Evolutionary conservation across 208 protist genomes (phyloP).

Genomic region (Lotmaria passim): DNA sequence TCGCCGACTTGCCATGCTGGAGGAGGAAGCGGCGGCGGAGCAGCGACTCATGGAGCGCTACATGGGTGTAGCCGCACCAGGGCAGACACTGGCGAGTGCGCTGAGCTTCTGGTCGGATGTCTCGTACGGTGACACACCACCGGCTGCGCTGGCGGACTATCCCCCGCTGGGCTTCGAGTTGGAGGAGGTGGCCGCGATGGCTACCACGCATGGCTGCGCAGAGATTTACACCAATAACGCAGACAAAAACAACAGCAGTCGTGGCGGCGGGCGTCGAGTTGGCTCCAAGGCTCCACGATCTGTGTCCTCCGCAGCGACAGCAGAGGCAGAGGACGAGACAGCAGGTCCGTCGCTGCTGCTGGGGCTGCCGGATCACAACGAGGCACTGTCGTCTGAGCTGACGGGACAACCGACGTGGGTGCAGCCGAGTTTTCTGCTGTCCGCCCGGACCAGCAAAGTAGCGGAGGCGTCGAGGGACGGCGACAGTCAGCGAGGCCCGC

Average conservation of each 20-base stretch:
- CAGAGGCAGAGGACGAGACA: not conserved
- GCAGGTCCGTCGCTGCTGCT: not conserved
- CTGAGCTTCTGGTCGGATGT: constrained; percentile 71
- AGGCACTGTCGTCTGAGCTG: not conserved
- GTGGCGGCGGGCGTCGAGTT: constrained; percentile 3
- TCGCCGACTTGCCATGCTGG: constrained; percentile 41
- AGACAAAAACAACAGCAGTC: too few relatives aligned
- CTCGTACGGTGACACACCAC: constrained; percentile 29
- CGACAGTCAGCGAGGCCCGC: not conserved
- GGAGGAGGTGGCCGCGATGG: not conserved
- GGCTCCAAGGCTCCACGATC: constrained; percentile 2
- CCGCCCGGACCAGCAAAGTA: not conserved
- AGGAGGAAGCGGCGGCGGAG: constrained; percentile 32
- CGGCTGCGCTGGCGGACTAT: constrained; percentile 14
- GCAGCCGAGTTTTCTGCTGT: constrained; percentile 2
- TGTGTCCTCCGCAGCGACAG: not conserved
- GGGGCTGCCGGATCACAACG: not conserved
- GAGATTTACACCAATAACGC: not conserved
- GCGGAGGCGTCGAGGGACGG: not conserved
- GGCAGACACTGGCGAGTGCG: constrained; percentile 66
- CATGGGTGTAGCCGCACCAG: constrained; percentile 51
- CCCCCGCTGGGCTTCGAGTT: constrained; percentile 38
- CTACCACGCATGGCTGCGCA: not conserved
- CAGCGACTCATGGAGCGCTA: constrained; percentile 40
- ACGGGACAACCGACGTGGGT: not conserved